Conservation (phyloP, 305 asterid species). For the Fraxinus baroniana region DNA sequence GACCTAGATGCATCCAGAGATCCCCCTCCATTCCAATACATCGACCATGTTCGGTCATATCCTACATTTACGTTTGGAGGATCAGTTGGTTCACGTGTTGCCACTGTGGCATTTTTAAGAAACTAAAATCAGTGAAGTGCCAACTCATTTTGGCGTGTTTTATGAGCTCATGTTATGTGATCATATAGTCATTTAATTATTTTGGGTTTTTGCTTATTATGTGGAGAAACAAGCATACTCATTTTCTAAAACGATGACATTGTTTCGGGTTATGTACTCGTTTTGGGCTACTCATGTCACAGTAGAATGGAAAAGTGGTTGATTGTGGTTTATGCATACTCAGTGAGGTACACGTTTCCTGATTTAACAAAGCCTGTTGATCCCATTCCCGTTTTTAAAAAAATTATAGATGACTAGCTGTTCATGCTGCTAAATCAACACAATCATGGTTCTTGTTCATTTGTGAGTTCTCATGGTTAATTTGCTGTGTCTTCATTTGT, state of each 20-base stretch:
- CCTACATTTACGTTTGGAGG: constrained; percentile 94
- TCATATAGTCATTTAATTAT: background rate
- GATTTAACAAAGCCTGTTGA: background rate
- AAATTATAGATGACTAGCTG: fast-evolving
- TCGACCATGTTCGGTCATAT: constrained; percentile 82
- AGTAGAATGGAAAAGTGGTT: background rate
- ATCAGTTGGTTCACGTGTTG: constrained; percentile 88
- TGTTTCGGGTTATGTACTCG: background rate
- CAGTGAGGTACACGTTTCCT: background rate
- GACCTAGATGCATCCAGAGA: constrained; percentile 39
- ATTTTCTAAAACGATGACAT: background rate
- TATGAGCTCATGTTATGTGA: background rate
- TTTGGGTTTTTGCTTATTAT: background rate
- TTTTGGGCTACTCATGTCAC: background rate
- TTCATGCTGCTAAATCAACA: background rate
- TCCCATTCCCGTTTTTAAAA: background rate
- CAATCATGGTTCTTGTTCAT: background rate
- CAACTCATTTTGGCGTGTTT: background rate
- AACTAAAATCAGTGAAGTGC: constrained; percentile 36
- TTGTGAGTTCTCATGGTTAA: background rate
- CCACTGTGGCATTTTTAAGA: constrained; percentile 87
- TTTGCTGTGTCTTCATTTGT: background rate
- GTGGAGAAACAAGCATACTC: background rate
- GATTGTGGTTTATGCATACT: background rate
- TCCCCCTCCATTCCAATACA: constrained; percentile 53